phyloP scores from a whole-genome alignment of 352 stramenopile species.

The Halophytophthora polymorphica region DNA sequence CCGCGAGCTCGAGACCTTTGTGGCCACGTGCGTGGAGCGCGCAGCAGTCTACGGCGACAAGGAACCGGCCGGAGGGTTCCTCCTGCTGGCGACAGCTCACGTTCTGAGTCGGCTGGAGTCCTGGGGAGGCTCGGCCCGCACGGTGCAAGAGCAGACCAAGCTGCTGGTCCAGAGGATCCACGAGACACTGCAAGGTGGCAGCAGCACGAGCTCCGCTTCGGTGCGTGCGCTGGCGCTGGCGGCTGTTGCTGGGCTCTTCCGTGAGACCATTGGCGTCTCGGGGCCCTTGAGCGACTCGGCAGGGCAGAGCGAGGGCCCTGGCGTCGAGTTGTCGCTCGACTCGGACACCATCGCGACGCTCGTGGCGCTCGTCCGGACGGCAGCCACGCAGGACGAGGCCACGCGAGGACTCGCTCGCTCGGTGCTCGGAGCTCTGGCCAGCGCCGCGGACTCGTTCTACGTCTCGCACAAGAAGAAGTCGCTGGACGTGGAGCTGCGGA shows the following conservation, averaged over 20 bases:
- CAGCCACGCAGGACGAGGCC: constrained; percentile 1
- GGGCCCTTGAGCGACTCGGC: constrained; percentile 1
- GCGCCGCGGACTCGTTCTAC: constrained; percentile 25
- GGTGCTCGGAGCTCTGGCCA: constrained; percentile 34
- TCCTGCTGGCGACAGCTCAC: constrained; percentile 23
- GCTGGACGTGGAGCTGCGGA: constrained; percentile 38
- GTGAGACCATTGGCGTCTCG: constrained; percentile 19
- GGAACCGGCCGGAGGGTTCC: constrained; percentile 19
- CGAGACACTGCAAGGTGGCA: constrained; percentile 9
- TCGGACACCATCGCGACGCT: constrained; percentile 15
- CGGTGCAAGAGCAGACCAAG: constrained; percentile 18
- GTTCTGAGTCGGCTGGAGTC: constrained; percentile 23
- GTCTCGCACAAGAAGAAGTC: constrained; percentile 48
- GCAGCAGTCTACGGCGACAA: constrained; percentile 1
- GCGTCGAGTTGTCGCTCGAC: constrained; percentile 22
- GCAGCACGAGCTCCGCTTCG: neutral
- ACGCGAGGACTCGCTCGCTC: constrained; percentile 3
- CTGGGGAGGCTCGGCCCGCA: constrained; percentile 17
- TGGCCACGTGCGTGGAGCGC: constrained; percentile 27
- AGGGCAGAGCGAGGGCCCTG: neutral
- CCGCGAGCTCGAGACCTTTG: constrained; percentile 27
- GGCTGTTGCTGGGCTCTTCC: constrained; percentile 29
- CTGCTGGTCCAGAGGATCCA: constrained; percentile 15
- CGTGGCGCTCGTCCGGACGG: constrained; percentile 19
- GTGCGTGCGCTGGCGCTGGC: constrained; percentile 13